Evolutionary conservation across 345 rosid genomes (phyloP), one percentile per base, ranked within the genome.

Genomic region (Brassica juncea): DNA sequence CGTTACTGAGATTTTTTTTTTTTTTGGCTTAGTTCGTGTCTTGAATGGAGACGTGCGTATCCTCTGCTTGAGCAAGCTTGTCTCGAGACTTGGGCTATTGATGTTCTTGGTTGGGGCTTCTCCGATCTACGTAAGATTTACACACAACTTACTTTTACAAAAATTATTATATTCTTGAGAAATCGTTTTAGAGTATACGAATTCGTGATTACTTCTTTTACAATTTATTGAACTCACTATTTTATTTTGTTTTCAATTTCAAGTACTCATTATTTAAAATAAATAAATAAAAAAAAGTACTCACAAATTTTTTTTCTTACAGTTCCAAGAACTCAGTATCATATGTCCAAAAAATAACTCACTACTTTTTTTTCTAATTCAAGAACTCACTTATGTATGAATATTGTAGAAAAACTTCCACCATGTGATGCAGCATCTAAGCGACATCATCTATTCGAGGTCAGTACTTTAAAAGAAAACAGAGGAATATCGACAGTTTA

Each of bases 31-130:
- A 91, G 94, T 80, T 91, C 97, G 39, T 93, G 97, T 83, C 83
- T 93, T 59, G 98, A 93, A 77, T 91, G 98, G 98, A 77, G 93
- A 67, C 61, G 88, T 23, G 85, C 89, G 1, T 86, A 86, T 79
- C 92, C 93, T 39, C 76, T 87, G 68, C 93, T 93, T 31, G 97
- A 93, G 76, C 85, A 90, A 28, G 91, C 89, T 57, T 92, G 89
- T 72, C 75, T 89, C 75, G 98, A 91, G 75, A 89, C 89, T 73
- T 93, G 97, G 98, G 98, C 98, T 34, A 58, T 93, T 60, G 98
- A 93, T 84, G 84, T 93, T 83, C 98, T 93, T 28, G 98, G 98
- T 23, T 93, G 92, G 95, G 98, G 97, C 23, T 93, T 93, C 84
- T 93, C 93, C 8, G 92, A 91, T 80, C 83, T 91, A 83, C 85